A percentile compares a stretch with the other conserved stretches of the same genome.
Evolutionary conservation across 352 stramenopile genomes (phyloP).

Genomic region (Detonula confervacea): DNA sequence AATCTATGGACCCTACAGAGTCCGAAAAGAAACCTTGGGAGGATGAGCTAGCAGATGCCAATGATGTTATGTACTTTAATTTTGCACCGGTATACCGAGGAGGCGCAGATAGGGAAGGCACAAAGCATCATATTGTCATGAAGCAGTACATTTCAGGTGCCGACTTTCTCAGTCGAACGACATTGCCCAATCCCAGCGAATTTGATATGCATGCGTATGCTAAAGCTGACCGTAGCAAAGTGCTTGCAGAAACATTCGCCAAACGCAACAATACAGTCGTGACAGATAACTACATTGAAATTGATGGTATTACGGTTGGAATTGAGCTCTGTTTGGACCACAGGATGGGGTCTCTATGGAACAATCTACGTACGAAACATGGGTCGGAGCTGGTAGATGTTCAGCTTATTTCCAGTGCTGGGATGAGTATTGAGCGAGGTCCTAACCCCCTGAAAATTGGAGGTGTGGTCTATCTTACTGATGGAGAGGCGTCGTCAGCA

Average conservation of each 20-base stretch:
- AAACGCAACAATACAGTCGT: no score
- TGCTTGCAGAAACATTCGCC: no score
- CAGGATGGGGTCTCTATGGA: no score
- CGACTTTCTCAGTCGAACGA: no score
- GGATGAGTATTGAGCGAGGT: slow-evolving; percentile 52
- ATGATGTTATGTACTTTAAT: slow-evolving; percentile 50
- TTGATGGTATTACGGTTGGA: slow-evolving; percentile 50
- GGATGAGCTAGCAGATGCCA: slow-evolving; percentile 5
- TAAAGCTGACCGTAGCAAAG: no score
- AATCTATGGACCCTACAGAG: slow-evolving; percentile 15
- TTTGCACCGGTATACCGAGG: slow-evolving; percentile 42
- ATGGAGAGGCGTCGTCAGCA: slow-evolving; percentile 49
- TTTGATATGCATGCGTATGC: no score
- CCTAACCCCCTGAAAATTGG: slow-evolving; percentile 42
- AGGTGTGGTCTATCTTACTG: slow-evolving; percentile 54
- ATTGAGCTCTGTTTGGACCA: no score
- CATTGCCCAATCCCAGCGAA: no score
- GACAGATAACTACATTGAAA: no score
- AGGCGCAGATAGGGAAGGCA: slow-evolving; percentile 35
- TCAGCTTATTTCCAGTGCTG: slow-evolving; percentile 41
- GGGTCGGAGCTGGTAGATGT: slow-evolving; percentile 43
- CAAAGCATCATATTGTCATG: no score
- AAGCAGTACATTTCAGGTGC: no score
- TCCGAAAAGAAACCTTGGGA: background rate
- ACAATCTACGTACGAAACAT: no score